Evolutionary conservation across 805 yeast species (phyloP), one percentile per base, ranked within the genome.

Genomic region (Lachancea waltii): DNA sequence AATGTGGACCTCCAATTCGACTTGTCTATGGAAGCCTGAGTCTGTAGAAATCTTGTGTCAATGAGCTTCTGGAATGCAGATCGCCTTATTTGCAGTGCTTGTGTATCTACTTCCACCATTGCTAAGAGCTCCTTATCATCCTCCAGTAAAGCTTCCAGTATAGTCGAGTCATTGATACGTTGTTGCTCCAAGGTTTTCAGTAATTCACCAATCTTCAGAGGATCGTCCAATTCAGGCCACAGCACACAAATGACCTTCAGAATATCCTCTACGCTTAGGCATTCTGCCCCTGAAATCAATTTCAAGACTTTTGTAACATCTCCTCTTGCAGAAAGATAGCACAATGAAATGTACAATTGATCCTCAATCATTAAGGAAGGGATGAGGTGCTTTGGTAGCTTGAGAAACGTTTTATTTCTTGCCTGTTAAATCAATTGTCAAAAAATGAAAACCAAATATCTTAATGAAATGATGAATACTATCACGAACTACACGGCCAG

Each of bases 201-300:
- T 11, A 49, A 34, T 21, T 47, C 51, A 14, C 32, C 19, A 30
- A 57, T 35, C 5, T 40, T 30, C 4, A 26, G 18, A 9, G 60
- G 61, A 30, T 54, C 56, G 24, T 47, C 54, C 14, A 51, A 34
- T 43, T 58, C 63, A 22, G 63, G 63, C 59, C 59, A 58, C 11
- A 60, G 38, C 10, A 54, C 51, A 28, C 59, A 48, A 7, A 53
- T 28, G 2, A 44, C 44, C 26, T 54, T 46, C 14, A 48, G 48
- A 8, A 49, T 40, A 5, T 46, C 53, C n/a, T 31, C 18, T 19
- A 24, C 14, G 25, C 24, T 36, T 3, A 47, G 36, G n/a, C 27
- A 39, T 23, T 33, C 42, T 36, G 37, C 40, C 40, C 26, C 38
- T 11, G 28, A 10, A 16, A 45, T 25, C 3, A 45, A 31, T 32